A percentile compares a stretch with the other conserved stretches of the same genome.
Evolutionary conservation across 2,329 filamentous ascomycete genomes (phyloP).

Genomic region (Colletotrichum sp.): DNA sequence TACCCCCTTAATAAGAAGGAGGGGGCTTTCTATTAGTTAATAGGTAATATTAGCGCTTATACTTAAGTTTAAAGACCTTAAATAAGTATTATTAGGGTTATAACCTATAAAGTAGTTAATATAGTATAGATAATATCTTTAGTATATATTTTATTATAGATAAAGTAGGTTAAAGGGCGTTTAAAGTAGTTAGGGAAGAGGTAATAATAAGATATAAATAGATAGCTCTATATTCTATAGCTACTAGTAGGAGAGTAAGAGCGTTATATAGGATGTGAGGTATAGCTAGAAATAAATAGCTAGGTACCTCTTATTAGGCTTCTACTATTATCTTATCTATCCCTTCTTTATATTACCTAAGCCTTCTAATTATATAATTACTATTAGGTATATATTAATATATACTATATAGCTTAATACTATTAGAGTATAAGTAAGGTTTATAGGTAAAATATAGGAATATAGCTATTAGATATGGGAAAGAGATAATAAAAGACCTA

Average conservation of each 20-base stretch:
- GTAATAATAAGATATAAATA: background rate
- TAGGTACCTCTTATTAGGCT: background rate
- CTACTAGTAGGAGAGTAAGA: background rate
- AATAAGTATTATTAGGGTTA: background rate
- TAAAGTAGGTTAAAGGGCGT: background rate
- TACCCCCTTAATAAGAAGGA: background rate
- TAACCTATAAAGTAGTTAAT: background rate
- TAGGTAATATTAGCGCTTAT: background rate
- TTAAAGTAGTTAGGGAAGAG: background rate
- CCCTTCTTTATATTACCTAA: background rate
- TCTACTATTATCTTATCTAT: background rate
- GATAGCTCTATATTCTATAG: background rate
- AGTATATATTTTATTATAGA: background rate
- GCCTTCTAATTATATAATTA: too few species aligned
- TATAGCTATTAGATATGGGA: too few species aligned
- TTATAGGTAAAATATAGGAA: too few species aligned
- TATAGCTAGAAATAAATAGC: background rate
- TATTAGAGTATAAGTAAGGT: too few species aligned
- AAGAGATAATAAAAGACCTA: too few species aligned
- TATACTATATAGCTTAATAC: too few species aligned
- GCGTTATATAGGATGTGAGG: background rate
- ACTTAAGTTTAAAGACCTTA: background rate
- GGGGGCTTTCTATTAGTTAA: background rate
- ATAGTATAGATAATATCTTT: background rate
- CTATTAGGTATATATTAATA: too few species aligned